Evolutionary conservation across 2,329 filamentous ascomycete genomes (phyloP).

Genomic region (Coniochaeta sp.): DNA sequence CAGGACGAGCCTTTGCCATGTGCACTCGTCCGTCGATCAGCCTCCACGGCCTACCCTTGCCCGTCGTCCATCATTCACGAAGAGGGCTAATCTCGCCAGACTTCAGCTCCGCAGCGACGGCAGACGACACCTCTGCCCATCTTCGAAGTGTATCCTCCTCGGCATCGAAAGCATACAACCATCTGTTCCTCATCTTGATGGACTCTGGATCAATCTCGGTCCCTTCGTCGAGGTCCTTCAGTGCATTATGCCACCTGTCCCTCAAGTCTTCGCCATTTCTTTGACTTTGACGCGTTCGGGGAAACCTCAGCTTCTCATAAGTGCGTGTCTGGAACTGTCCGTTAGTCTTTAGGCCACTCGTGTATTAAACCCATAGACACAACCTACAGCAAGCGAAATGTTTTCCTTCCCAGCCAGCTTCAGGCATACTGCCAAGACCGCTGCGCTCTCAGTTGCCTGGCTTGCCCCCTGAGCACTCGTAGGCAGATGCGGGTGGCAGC

Average conservation of each 20-base stretch:
- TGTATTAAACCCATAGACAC: neutral
- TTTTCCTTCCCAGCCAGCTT: slow-evolving; percentile 32
- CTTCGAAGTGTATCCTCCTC: slow-evolving; percentile 33
- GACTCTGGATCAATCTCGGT: slow-evolving; percentile 36
- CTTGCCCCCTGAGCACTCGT: slow-evolving; percentile 46
- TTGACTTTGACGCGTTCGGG: slow-evolving; percentile 30
- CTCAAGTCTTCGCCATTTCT: slow-evolving; percentile 35
- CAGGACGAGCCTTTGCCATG: too few relatives aligned
- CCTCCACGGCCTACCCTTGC: neutral
- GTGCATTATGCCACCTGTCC: slow-evolving; percentile 35
- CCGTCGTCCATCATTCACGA: slow-evolving; percentile 11
- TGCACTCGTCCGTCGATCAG: neutral
- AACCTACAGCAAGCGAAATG: slow-evolving; percentile 28
- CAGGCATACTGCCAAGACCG: slow-evolving; percentile 35
- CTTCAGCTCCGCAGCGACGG: slow-evolving; percentile 27
- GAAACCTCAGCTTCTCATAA: slow-evolving; percentile 35
- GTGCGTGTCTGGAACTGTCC: slow-evolving; percentile 24
- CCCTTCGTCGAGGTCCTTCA: slow-evolving; percentile 32
- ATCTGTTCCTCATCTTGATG: slow-evolving; percentile 38
- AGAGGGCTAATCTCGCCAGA: slow-evolving; percentile 29
- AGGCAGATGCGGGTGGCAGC: slow-evolving; percentile 46
- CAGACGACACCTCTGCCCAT: slow-evolving; percentile 31
- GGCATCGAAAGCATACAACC: slow-evolving; percentile 38
- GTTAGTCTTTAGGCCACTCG: neutral
- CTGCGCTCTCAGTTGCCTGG: slow-evolving; percentile 46